These are phyloP conservation scores for Digitaria exilis DNA, from an alignment of 202 grass and related monocot genomes.

Conservation along the genomic window DNA sequence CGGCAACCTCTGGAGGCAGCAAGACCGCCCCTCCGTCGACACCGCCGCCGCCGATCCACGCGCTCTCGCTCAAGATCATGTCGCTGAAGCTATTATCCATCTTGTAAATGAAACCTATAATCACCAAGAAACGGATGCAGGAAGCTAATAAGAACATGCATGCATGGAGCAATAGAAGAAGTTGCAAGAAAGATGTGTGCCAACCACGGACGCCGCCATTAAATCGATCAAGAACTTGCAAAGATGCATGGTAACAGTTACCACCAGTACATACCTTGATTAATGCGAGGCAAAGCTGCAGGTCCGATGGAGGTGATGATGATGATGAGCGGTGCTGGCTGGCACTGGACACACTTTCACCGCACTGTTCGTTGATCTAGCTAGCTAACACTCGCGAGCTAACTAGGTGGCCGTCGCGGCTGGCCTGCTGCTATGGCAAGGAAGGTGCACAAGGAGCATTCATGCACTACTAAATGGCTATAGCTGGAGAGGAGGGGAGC, in stretches of 20 bases:
- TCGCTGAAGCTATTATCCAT: constrained; percentile 55
- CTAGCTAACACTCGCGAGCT: not conserved
- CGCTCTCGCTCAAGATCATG: constrained; percentile 40
- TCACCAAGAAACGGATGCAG: not conserved
- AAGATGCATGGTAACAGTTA: not conserved
- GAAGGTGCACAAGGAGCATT: constrained; percentile 31
- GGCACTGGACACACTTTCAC: not conserved
- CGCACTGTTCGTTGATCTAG: constrained; percentile 9
- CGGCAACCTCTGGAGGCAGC: constrained; percentile 18
- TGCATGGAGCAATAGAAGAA: not conserved
- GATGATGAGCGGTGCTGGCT: not conserved
- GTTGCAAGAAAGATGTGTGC: not conserved
- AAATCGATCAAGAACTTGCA: constrained; percentile 13
- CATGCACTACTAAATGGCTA: constrained; percentile 31
- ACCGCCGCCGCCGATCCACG: constrained; percentile 27
- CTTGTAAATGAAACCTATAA: constrained; percentile 28
- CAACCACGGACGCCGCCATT: not conserved
- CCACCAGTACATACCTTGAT: constrained; percentile 6
- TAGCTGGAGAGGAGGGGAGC: constrained; percentile 4
- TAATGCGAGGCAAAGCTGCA: not conserved
- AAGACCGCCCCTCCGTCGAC: not conserved
- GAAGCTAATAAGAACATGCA: too few relatives aligned
- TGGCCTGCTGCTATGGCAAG: not conserved
- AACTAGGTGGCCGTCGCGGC: not conserved
- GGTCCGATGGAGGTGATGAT: not conserved